Evolutionary conservation across 106 monocot genomes (phyloP), one percentile per base, ranked within the genome.

Genomic region (Dioscorea zingiberensis): DNA sequence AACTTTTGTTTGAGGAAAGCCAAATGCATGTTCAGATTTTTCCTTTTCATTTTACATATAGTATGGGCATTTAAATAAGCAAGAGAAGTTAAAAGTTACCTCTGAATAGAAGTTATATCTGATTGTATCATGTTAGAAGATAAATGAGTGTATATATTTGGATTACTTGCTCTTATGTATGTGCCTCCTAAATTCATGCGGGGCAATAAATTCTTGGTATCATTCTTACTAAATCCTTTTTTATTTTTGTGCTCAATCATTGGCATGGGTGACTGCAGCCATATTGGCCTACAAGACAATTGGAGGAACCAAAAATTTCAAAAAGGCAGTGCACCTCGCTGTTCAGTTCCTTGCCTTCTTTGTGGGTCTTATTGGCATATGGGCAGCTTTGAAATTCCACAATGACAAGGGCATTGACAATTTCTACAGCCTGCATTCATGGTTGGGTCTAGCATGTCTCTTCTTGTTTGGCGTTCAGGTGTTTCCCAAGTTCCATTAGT

Each of bases 341-440:
- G 65, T 89, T 24, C 89, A 89, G 64, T 80, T 93, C 38, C 21
- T 86, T 22, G 86, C 93, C 49, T 69, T 98, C 13, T 67, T 70
- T 68, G 65, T 99, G 81, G 89, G 85, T 15, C 48, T 78, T 58
- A 76, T 93, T 65, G 98, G 98, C 13, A 45, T 85, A 45, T 99
- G 98, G 93, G 89, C 98, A 27, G 88, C 88, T 23, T 58, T 83
- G 47, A 99, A 99, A 62, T 93, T 99, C 38, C 98, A 99, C 66
- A 89, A 93, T 70, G 98, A 99, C 59, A 99, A 85, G 82, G 86
- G 89, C 55, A 85, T 93, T 27, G 93, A 93, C 62, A 93, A 99
- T 46, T 93, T 99, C 62, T 99, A 93, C 69, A 99, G 93, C 63
- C 84, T 99, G 6, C 98, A 99, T 65, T 99, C 98, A 53, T 93